Evolutionary conservation across 768 basidiomycete species (phyloP), one percentile per base, ranked within the genome.

Genomic region (Xerocomellus amylosporus): DNA sequence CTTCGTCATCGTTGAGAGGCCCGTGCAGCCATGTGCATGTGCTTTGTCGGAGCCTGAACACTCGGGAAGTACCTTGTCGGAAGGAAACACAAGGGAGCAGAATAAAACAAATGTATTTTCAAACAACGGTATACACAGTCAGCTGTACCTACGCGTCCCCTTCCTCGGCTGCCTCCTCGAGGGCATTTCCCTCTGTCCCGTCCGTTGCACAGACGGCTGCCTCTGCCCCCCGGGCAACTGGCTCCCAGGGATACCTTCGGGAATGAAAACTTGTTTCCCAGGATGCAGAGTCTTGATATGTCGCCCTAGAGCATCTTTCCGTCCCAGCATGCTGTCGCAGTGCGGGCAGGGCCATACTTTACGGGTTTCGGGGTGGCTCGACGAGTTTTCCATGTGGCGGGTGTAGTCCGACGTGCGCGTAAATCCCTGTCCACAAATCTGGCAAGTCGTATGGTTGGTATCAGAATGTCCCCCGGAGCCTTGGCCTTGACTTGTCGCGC

Each of bases 1-100:
- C 95, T 73, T 98, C 96, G 63, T 94, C 92, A 62, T 98, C 96
- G 67, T 93, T 94, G 54, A 96, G 75, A 24, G 93, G 81, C 60
- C n/a, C 91, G 79, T 43, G 85, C 81, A 58, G 90, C 76, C 85
- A 86, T n/a, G n/a, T n/a, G n/a, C n/a, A n/a, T n/a, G n/a, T n/a
- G n/a, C n/a, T n/a, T 24, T 24, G 24, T 24, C 24, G 24, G 24
- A 24, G 24, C 24, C 24, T 24, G 24, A 24, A 4, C 24, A 24
- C 24, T 24, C 24, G 24, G 24, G 24, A 24, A 24, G 24, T 24
- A 4, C 24, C 24, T 4, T 24, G 24, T 24, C 24, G 24, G 24
- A n/a, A n/a, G n/a, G n/a, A n/a, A n/a, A n/a, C n/a, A n/a, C n/a
- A n/a, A n/a, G n/a, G 24, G 24, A 24, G 24, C 24, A 24, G 24